Conservation (phyloP, 2,329 filamentous ascomycete genomes). For the Colletotrichum salicis region DNA sequence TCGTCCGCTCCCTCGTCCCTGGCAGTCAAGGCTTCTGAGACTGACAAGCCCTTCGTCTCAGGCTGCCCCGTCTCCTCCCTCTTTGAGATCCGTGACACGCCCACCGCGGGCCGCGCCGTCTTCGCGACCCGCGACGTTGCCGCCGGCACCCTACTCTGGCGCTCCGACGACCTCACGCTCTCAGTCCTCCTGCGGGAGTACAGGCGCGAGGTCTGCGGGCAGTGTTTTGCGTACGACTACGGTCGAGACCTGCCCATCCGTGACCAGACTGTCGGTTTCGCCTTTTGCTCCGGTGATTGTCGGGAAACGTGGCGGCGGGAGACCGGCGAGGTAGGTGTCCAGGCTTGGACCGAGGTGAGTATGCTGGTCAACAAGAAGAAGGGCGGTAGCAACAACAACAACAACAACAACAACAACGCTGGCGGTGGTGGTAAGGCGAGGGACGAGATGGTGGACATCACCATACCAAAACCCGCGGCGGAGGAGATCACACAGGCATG, state of each 20-base stretch:
- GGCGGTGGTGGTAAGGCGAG: not conserved
- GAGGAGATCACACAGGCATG: slow-evolving; percentile 18
- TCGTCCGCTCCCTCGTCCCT: slow-evolving; percentile 21
- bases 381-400: not conserved
- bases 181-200: slow-evolving; percentile 27
- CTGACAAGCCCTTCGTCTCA: not conserved
- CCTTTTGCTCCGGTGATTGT: slow-evolving; percentile 23
- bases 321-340: slow-evolving; percentile 22
- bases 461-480: not conserved
- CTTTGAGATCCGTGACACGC: slow-evolving; percentile 29
- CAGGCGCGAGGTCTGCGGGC: slow-evolving; percentile 30
- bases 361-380: slow-evolving; percentile 22
- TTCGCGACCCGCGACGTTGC: slow-evolving; percentile 12
- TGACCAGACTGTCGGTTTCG: slow-evolving; percentile 25
- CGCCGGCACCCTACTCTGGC: slow-evolving; percentile 17
- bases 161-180: slow-evolving; percentile 27
- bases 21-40: not conserved
- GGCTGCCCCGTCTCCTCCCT: slow-evolving; percentile 19
- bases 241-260: slow-evolving; percentile 20
- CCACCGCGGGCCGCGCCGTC: slow-evolving; percentile 29
- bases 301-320: slow-evolving; percentile 10
- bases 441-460: slow-evolving; percentile 18
- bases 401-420: too few relatives aligned
- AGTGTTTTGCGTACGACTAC: slow-evolving; percentile 29
- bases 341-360: slow-evolving; percentile 26